Conservation (phyloP, 2,329 filamentous ascomycete genomes). For the Fusarium begoniae region DNA sequence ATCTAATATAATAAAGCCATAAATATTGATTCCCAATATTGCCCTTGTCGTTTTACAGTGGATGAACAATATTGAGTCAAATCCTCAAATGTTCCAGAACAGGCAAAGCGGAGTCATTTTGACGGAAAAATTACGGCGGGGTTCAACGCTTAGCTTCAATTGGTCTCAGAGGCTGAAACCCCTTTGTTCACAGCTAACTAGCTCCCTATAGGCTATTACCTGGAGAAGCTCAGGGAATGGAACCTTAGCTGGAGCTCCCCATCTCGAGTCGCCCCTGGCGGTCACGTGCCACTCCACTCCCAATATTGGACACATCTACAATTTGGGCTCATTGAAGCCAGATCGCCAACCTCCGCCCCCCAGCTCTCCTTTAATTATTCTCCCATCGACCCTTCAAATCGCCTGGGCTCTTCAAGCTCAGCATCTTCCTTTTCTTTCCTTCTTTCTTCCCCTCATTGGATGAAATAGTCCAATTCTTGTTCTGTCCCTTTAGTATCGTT, state of each 20-base stretch:
- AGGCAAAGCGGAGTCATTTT: slow-evolving; percentile 14
- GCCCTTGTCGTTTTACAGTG: background rate
- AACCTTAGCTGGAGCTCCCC: background rate
- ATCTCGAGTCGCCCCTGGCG: slow-evolving; percentile 16
- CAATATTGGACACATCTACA: slow-evolving; percentile 58
- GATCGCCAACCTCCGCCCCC: slow-evolving; percentile 51
- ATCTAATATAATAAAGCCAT: slow-evolving; percentile 32
- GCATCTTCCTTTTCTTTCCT: slow-evolving; percentile 47
- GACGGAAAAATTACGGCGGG: slow-evolving; percentile 36
- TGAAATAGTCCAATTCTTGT: slow-evolving; percentile 53
- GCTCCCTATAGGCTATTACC: background rate
- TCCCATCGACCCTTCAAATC: slow-evolving; percentile 46
- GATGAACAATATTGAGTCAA: background rate
- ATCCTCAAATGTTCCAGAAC: slow-evolving; percentile 27
- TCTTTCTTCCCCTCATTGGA: slow-evolving; percentile 49
- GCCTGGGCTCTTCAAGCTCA: slow-evolving; percentile 52
- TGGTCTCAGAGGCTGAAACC: slow-evolving; percentile 25
- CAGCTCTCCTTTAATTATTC: slow-evolving; percentile 49
- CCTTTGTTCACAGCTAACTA: slow-evolving; percentile 23
- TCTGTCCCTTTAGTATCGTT: slow-evolving; percentile 47
- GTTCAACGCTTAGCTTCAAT: slow-evolving; percentile 7
- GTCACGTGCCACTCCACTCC: slow-evolving; percentile 49
- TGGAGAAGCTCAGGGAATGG: slow-evolving; percentile 33
- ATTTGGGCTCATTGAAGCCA: slow-evolving; percentile 55
- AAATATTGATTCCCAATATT: background rate